These are phyloP conservation scores for Micractinium conductrix DNA, from an alignment of 139 green algal genomes.

Conservation along the genomic window DNA sequence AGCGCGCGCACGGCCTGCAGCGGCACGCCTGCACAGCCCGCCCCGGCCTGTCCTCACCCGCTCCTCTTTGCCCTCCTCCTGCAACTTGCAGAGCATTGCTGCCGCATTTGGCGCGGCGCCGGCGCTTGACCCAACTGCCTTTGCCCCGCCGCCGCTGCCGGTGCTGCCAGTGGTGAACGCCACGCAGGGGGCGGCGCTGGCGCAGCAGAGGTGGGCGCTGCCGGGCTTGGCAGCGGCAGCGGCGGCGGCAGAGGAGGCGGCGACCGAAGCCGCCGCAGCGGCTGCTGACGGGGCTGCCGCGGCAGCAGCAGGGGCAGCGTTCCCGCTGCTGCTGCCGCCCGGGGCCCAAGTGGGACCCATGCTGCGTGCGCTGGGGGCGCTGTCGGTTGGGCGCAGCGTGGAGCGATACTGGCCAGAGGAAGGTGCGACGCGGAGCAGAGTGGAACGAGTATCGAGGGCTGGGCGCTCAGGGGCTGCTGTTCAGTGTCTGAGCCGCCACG, in stretches of 20 bases:
- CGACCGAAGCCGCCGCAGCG: too few species aligned
- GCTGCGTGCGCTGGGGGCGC: conserved; percentile 26
- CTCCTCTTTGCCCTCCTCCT: neutral
- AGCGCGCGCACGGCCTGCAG: neutral
- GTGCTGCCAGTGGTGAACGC: neutral
- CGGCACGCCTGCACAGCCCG: neutral
- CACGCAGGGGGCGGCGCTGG: too few species aligned
- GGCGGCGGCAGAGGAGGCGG: neutral
- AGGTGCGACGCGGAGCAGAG: conserved; percentile 7
- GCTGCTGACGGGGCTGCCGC: neutral
- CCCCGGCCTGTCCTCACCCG: neutral
- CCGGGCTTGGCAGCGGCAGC: neutral
- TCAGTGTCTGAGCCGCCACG: too few species aligned
- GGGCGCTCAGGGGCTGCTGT: too few species aligned
- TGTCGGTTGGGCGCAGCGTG: conserved; percentile 46
- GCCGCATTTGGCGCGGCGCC: neutral
- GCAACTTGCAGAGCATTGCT: conserved; percentile 5
- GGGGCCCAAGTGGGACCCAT: conserved; percentile 15
- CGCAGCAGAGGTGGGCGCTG: neutral
- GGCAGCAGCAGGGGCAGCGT: neutral
- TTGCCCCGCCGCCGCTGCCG: conserved; percentile 1
- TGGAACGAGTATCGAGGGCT: too few species aligned
- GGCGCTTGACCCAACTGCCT: neutral
- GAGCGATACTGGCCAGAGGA: conserved; percentile 60
- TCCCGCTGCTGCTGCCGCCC: neutral